phyloP scores from a whole-genome alignment of 176 grass and related monocot species.

The Rhynchospora pubera region DNA sequence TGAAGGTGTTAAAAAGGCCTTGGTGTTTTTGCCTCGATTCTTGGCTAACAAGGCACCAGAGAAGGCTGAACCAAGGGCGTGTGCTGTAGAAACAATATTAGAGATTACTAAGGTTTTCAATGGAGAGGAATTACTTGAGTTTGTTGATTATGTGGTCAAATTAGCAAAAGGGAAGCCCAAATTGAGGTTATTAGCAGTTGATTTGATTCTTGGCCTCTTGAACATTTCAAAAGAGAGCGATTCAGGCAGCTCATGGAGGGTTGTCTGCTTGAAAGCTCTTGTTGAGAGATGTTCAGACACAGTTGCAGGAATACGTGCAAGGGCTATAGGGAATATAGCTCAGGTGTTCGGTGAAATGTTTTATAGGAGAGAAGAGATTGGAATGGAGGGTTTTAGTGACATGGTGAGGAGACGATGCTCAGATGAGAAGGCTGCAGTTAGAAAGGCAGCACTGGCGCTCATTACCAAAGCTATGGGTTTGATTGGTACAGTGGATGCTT shows the following conservation, averaged over 20 bases:
- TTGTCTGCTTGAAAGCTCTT: conserved; percentile 48
- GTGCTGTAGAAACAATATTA: conserved; percentile 66
- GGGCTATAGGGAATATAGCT: conserved; percentile 63
- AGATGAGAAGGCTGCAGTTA: conserved; percentile 90
- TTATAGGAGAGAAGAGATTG: conserved; percentile 38
- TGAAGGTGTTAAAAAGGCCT: conserved; percentile 47
- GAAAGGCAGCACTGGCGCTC: conserved; percentile 74
- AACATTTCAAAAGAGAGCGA: conserved; percentile 19
- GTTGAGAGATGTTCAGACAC: conserved; percentile 63
- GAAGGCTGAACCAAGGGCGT: conserved; percentile 51
- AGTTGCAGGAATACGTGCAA: conserved; percentile 49
- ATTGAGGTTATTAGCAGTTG: conserved; percentile 61
- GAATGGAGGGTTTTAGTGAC: conserved; percentile 43
- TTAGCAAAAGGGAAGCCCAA: conserved; percentile 63
- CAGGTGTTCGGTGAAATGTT: conserved; percentile 56
- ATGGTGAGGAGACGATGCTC: conserved; percentile 57
- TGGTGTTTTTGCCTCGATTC: conserved; percentile 58
- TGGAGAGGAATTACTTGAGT: conserved; percentile 26
- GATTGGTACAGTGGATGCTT: conserved; percentile 58
- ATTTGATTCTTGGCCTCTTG: conserved; percentile 62
- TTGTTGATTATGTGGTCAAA: conserved; percentile 42
- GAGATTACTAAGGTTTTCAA: conserved; percentile 47
- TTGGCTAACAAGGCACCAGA: conserved; percentile 66
- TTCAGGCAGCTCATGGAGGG: conserved; percentile 35
- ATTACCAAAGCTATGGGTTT: conserved; percentile 56